Base-by-base conservation (phyloP, 257 asterid species). In the Echites panduratus region DNA sequence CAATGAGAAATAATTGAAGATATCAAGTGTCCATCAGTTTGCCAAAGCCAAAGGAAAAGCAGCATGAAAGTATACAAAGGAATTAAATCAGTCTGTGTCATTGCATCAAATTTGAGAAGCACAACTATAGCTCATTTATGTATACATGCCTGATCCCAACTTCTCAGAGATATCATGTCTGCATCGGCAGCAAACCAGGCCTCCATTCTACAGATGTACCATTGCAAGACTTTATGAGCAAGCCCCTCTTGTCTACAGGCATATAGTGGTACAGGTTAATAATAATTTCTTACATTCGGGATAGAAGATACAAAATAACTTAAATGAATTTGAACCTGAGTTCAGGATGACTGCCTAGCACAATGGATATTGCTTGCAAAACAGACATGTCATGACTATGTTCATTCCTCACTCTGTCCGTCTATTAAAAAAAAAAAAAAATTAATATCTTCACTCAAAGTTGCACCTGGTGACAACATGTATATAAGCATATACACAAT, bases 151-250 rank as follows among this genome's bases (percentile, higher is more conserved):
- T 95, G 96, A 81, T 95, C 99, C 99, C 99, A 95, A 78, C 92
- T 91, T 80, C 87, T 89, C 83, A 92, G 89, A 70, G 99, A 95
- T 80, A 95, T 95, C 95, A 84, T 89, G 78, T 92, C 96, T 54
- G 96, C 95, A 89, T 92, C 99, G n/a, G 99, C 97, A 84, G 98
- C 98, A 84, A 95, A 95, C 99, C 99, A 95, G 53, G 99, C 99
- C 81, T 95, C 99, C 98, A 95, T 95, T 86, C 99, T 85, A 81
- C 98, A 92, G 63, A 95, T 82, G 87, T 83, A 95, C 99, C 99
- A 95, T 79, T 95, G 97, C 82, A 92, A 72, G 75, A 95, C 99
- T 84, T 95, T 90, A 70, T 81, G 78, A 9, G 98, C 95, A 29
- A 89, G 88, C 64, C 97, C 99, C 79, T 83, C 83, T 87, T 84